Evolutionary conservation across 2,329 filamentous ascomycete genomes (phyloP).

Genomic region (Lasiodiplodia hormozganensis): DNA sequence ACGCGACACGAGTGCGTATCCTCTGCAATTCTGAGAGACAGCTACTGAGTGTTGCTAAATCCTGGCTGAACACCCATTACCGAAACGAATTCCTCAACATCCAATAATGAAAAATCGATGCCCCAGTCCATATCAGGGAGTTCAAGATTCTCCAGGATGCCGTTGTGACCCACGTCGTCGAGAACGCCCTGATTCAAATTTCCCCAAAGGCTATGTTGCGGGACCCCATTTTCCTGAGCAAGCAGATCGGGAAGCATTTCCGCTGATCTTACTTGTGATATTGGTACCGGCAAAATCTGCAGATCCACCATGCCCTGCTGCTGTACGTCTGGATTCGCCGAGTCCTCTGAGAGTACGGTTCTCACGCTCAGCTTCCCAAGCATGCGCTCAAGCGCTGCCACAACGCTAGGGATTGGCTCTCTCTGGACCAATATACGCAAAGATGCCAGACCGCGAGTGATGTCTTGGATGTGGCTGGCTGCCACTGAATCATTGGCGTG

Average conservation of each 20-base stretch:
- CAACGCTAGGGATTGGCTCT: constrained; percentile 20
- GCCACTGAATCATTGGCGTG: background rate
- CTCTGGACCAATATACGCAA: constrained; percentile 3
- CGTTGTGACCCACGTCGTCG: background rate
- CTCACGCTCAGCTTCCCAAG: background rate
- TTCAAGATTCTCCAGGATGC: background rate
- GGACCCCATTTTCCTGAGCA: background rate
- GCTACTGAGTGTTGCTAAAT: background rate
- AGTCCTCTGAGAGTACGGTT: background rate
- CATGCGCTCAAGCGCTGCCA: constrained; percentile 8
- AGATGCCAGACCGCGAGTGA: background rate
- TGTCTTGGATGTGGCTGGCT: background rate
- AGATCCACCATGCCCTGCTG: no score
- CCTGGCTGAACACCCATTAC: background rate
- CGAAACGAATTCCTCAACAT: constrained; percentile 14
- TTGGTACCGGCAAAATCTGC: background rate
- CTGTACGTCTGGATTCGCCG: background rate
- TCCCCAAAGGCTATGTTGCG: background rate
- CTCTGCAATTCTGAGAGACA: background rate
- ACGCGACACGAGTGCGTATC: no score
- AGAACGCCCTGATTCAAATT: background rate
- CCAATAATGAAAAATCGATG: background rate
- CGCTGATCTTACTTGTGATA: background rate
- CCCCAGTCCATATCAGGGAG: constrained; percentile 17
- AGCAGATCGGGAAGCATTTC: background rate